Conservation (phyloP, 2,329 filamentous ascomycete species). For the Lachnellula occidentalis region DNA sequence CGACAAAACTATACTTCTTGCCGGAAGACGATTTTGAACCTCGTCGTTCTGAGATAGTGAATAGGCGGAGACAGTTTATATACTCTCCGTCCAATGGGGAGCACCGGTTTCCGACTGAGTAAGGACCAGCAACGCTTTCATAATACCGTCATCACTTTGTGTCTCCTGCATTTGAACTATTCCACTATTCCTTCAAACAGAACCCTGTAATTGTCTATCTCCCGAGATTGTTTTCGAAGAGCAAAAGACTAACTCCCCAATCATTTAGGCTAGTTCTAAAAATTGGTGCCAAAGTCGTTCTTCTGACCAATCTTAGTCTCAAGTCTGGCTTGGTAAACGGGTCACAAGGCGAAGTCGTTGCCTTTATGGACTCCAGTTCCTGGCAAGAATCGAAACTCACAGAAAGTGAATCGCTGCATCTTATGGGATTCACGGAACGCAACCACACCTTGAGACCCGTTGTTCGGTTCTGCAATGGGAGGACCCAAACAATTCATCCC, state of each 20-base stretch:
- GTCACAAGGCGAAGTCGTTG: slow-evolving; percentile 23
- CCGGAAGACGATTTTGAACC: not conserved
- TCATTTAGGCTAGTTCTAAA: slow-evolving; percentile 16
- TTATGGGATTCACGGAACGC: not conserved
- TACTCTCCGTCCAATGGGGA: slow-evolving; percentile 6
- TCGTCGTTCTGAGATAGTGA: not conserved
- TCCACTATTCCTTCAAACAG: too few relatives aligned
- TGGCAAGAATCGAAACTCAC: not conserved
- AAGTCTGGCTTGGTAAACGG: slow-evolving; percentile 25
- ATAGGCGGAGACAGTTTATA: slow-evolving; percentile 9
- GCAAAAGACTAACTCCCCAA: too few relatives aligned
- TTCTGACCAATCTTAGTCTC: slow-evolving; percentile 18
- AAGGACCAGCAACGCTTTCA: too few relatives aligned
- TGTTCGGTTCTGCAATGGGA: slow-evolving; percentile 21
- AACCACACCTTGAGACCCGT: slow-evolving; percentile 7
- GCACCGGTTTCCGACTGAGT: slow-evolving; percentile 13
- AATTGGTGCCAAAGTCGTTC: slow-evolving; percentile 25
- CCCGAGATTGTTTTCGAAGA: too few relatives aligned
- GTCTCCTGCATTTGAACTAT: too few relatives aligned
- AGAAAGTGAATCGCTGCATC: not conserved
- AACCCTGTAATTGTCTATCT: too few relatives aligned
- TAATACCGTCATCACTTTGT: too few relatives aligned
- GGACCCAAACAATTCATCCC: slow-evolving; percentile 6
- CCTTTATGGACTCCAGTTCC: slow-evolving; percentile 11
- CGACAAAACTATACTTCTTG: not conserved